Conservation (phyloP, 2,329 filamentous ascomycete species). For the Trichoderma atrobrunneum region DNA sequence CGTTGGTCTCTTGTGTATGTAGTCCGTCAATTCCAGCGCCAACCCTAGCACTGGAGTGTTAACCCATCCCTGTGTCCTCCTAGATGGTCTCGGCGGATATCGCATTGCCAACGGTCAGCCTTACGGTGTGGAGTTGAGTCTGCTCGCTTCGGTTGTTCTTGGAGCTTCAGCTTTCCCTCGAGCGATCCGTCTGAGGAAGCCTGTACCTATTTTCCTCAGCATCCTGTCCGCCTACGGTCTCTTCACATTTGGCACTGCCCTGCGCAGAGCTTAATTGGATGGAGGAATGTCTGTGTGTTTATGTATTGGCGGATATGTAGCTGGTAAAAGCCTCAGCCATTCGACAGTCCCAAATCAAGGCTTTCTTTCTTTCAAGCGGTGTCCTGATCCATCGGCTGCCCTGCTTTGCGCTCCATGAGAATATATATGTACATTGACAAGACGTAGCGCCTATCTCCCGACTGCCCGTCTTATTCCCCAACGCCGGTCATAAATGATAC, state of each 20-base stretch:
- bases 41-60: background rate
- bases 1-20: conserved; percentile 66
- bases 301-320: background rate
- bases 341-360: background rate
- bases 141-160: conserved; percentile 82
- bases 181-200: conserved; percentile 79
- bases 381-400: background rate
- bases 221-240: conserved; percentile 76
- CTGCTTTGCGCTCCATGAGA: background rate
- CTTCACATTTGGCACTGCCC: conserved; percentile 74
- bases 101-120: conserved; percentile 71
- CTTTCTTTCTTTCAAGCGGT: background rate
- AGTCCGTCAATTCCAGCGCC: background rate
- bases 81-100: conserved; percentile 75
- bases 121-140: conserved; percentile 84
- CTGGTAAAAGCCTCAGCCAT: background rate
- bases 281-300: background rate
- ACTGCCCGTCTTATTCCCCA: conserved; percentile 1
- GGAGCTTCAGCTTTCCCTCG: conserved; percentile 82
- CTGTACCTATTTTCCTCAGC: conserved; percentile 77
- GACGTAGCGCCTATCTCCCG: conserved; percentile 1
- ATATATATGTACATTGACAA: conserved; percentile 2
- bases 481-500: conserved; percentile 22
- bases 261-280: conserved; percentile 34
- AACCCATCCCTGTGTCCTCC: background rate